A percentile compares a stretch with the other conserved stretches of the same genome.
Evolutionary conservation across 2,329 filamentous ascomycete genomes (phyloP).

Genomic region (Diaporthe vaccinii): DNA sequence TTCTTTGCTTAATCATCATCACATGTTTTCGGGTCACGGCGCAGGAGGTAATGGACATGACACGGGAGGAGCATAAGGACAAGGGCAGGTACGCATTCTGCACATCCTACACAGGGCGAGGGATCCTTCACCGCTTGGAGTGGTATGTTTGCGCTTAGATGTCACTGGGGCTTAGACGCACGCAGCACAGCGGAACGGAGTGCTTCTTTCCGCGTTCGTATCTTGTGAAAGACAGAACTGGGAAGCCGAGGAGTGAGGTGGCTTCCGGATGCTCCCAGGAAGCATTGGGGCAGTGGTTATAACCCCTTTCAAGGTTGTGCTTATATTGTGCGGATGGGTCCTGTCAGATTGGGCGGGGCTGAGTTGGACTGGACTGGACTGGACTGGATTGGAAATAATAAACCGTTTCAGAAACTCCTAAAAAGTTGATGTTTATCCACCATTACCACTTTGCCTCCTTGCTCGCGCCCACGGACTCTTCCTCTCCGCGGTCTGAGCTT

Average conservation of each 20-base stretch:
- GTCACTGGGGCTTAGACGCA: slow-evolving; percentile 18
- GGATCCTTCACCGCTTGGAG: not conserved
- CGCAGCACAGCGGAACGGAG: slow-evolving; percentile 26
- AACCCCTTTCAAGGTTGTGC: not conserved
- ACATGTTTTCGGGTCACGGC: slow-evolving; percentile 13
- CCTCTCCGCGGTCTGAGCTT: not conserved
- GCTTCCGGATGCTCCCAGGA: not conserved
- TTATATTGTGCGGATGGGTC: not conserved
- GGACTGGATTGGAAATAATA: slow-evolving; percentile 29
- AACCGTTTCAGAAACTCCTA: slow-evolving; percentile 4
- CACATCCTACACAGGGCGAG: not conserved
- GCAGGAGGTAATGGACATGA: slow-evolving; percentile 19
- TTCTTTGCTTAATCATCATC: not conserved
- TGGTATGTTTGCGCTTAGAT: slow-evolving; percentile 21
- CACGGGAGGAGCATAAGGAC: slow-evolving; percentile 7
- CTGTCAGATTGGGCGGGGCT: not conserved
- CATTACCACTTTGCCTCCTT: not conserved
- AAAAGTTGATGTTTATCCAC: not conserved
- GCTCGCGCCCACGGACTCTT: too few relatives aligned
- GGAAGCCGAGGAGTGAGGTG: not conserved
- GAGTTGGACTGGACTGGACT: slow-evolving; percentile 14
- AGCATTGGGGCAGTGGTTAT: not conserved
- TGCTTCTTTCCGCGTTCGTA: slow-evolving; percentile 5
- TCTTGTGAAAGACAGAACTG: not conserved
- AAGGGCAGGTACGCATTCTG: slow-evolving; percentile 11